Evolutionary conservation across 2,329 filamentous ascomycete species (phyloP), one percentile per base, ranked within the genome.

Genomic region (Aspergillus fumigatiaffinis): DNA sequence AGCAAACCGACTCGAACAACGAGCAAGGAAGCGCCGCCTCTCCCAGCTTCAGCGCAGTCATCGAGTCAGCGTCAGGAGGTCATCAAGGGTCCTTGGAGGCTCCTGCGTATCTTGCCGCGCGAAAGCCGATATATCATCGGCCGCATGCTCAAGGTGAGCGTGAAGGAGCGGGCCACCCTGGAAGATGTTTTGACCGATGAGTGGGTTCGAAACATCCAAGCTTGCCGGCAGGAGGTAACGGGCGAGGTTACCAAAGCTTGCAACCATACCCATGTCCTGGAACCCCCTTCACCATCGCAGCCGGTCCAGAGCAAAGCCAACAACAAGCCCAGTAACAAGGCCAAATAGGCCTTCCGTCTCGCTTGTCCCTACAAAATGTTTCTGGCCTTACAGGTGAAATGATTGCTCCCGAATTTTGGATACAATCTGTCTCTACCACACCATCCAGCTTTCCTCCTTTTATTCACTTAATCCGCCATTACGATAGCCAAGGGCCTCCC

Each of bases 71-170:
- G 72, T 17, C 88, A 86, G 68, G 89, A 92, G 71, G 85, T 91
- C 0, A 95, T 99, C 65, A 91, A 92, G 68, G 94, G 94, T 0
- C 94, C 94, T 2, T 96, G 93, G 89, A 85, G 94, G 50, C 84
- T 99, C 47, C 79, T 99, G 29, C 86, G 94, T 46, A 80, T 97
- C 38, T 80, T 99, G 9, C 94, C 94, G 0, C 83, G 93, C 58
- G 94, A 97, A 75, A 95, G 89, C 63, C 83, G 94, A 52, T 88
- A 93, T 70, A 92, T 99, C 61, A 89, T 99, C 55, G 88, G 91
- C 48, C 84, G 90, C 56, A 99, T 99, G 94, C 83, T 99, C 38
- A 91, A 94, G 68, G 82, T 97, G 52, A 86, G 96, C 67, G 91
- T 92, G 0, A 88, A 85, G 69, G 88, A 89, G 63, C 85, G 94